phyloP scores from a whole-genome alignment of 352 stramenopile genomes.

The Phytophthora idaei region DNA sequence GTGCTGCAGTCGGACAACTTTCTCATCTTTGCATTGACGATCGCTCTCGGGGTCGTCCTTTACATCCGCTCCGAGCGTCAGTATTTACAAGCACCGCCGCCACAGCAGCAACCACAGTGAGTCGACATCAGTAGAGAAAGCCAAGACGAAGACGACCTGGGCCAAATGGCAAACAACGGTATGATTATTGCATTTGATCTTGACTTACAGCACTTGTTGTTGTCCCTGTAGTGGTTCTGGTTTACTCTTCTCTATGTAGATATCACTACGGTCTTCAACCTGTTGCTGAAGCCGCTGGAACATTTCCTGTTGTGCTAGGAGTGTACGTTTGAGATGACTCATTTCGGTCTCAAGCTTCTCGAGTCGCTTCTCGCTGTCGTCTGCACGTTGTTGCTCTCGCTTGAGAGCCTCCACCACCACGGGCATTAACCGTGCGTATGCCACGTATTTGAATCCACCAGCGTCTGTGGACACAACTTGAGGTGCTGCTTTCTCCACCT shows the following conservation, averaged over 20 bases:
- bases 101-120: slow-evolving; percentile 32
- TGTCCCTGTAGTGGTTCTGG: not conserved
- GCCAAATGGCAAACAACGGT: slow-evolving; percentile 21
- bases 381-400: slow-evolving; percentile 29
- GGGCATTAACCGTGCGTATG: slow-evolving; percentile 81
- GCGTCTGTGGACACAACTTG: slow-evolving; percentile 75
- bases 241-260: not conserved
- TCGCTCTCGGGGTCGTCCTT: slow-evolving; percentile 70
- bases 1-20: slow-evolving; percentile 72
- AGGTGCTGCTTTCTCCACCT: slow-evolving; percentile 81
- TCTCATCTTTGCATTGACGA: slow-evolving; percentile 60
- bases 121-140: slow-evolving; percentile 23
- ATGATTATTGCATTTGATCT: slow-evolving; percentile 41
- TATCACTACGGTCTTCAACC: slow-evolving; percentile 1
- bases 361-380: slow-evolving; percentile 22
- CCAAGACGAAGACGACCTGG: slow-evolving; percentile 6
- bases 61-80: slow-evolving; percentile 79
- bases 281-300: slow-evolving; percentile 15
- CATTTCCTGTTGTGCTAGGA: slow-evolving; percentile 26
- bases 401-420: slow-evolving; percentile 87
- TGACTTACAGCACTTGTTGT: slow-evolving; percentile 1
- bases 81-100: slow-evolving; percentile 48
- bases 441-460: slow-evolving; percentile 88
- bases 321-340: slow-evolving; percentile 15
- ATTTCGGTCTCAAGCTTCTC: slow-evolving; percentile 25